Evolutionary conservation across 1,284 basidiomycete genomes (phyloP), one percentile per base, ranked within the genome.

Genomic region (Sporisorium exsertum): DNA sequence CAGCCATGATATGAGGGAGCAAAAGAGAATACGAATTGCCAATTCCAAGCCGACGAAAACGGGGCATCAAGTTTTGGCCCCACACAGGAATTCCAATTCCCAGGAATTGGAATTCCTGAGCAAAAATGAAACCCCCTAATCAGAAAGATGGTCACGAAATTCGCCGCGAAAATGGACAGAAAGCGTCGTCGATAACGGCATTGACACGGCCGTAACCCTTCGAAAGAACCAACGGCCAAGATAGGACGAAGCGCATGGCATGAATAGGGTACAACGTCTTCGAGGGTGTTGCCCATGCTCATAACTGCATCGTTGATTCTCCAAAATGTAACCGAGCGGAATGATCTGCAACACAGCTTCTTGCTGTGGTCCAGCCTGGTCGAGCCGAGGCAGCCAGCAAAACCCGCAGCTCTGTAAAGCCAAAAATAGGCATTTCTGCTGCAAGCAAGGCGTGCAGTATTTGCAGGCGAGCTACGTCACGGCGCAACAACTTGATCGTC

Each of bases 401-500:
- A n/a, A 16, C 24, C 15, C 46, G 47, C 26, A 10, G 5, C 27
- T 27, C 6, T 5, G 29, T 9, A n/a, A n/a, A 10, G 49, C 60
- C 61, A 52, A 70, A 64, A 71, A 64, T 61, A 70, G 58, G 4
- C 46, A 58, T 20, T 42, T 16, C 15, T 2, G 35, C 24, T 29
- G 47, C 47, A 58, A 40, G 42, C 43, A 35, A 40, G 37, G 37
- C 33, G 33, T 18, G 16, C 2, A 18, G 4, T 35, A 32, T 32
- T 32, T 32, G 29, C 5, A 32, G 63, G 56, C 46, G 20, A 32
- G 46, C 59, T 51, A 72, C 69, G 69, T 72, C 69, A 72, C 50
- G 42, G 26, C 63, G 59, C 33, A 35, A 3, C 13, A 9, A 9
- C 33, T 35, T 12, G 8, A 12, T 12, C 13, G 33, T 13, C 33